Percentiles rank a stretch among this genome's conserved stretches.
These are phyloP conservation scores for Aspergillus taichungensis DNA, from an alignment of 495 filamentous ascomycete species.

Conservation along the genomic window DNA sequence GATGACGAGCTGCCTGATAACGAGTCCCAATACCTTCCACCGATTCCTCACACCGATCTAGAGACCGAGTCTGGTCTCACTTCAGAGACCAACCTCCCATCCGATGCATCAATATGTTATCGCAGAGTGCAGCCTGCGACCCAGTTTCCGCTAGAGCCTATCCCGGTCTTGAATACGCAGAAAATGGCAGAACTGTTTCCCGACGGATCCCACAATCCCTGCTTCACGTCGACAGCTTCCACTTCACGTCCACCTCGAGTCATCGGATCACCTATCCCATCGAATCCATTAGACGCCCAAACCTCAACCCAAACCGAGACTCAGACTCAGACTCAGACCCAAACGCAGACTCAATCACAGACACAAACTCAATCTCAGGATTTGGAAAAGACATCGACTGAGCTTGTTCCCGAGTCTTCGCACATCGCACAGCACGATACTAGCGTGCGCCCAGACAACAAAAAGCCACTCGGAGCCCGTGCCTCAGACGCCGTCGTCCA, in stretches of 20 bases:
- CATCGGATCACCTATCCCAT: background rate
- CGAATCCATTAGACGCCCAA: background rate
- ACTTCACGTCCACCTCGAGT: conserved; percentile 5
- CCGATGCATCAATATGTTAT: conserved; percentile 35
- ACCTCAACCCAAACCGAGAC: background rate
- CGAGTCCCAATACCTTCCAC: conserved; percentile 31
- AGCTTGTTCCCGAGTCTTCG: conserved; percentile 37
- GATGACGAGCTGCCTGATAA: conserved; percentile 10
- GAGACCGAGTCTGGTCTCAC: conserved; percentile 12
- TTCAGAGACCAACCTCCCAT: conserved; percentile 26
- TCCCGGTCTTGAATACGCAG: conserved; percentile 36
- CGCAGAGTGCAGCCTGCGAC: conserved; percentile 31
- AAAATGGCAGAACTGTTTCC: conserved; percentile 37
- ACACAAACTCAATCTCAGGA: conserved; percentile 9
- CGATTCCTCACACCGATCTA: conserved; percentile 11
- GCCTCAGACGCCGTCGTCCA: conserved; percentile 26
- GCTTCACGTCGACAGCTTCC: background rate
- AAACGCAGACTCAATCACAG: conserved; percentile 19
- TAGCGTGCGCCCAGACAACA: conserved; percentile 2
- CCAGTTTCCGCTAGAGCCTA: conserved; percentile 35
- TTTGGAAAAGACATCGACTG: conserved; percentile 16
- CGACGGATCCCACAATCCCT: conserved; percentile 18
- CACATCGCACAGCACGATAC: conserved; percentile 16
- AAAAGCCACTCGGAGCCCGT: conserved; percentile 13
- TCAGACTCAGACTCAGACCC: conserved; percentile 6